Evolutionary conservation across 1,139 yeast genomes (phyloP), one percentile per base, ranked within the genome.

Genomic region (Diutina scorzettiae): DNA sequence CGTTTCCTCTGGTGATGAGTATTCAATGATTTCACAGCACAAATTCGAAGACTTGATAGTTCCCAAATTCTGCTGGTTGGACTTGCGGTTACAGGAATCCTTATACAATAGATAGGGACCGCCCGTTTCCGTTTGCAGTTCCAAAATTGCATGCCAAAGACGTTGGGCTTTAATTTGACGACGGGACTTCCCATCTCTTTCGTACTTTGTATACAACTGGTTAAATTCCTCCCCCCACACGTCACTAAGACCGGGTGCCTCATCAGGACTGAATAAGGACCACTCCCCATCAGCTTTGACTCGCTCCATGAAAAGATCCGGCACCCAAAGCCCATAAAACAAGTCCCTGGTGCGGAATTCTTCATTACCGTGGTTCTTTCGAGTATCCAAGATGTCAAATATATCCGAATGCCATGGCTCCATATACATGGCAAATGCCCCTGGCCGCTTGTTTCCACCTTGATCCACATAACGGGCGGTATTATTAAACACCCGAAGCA

Each of bases 341-440:
- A 85, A 68, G 58, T 85, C 95, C 59, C 95, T 75, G 11, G 95
- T 95, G 60, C 95, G 76, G 53, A 80, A 73, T 64, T 85, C 95
- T 63, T 85, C 95, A 56, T 83, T 85, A 49, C 95, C 95, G 57
- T 85, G 95, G 59, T 84, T 85, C 65, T 85, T 85, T 62, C 94
- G 77, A 51, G 85, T 74, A 51, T 85, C 93, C 44, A 85, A 66
- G 56, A 85, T 81, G 46, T 84, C 95, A 57, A 83, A 80, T 45
- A 85, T 73, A 57, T 85, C 95, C 20, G 85, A 76, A 56, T 85
- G 95, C 95, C 95, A 85, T 51, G 95, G 95, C 64, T 85, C 95
- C 45, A 85, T 67, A 60, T 85, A 85, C 45, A 85, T 64, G 36
- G 95, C 95, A 60, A 85, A 82, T 12, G 95, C 95, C 55, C 95